Evolutionary conservation across 1,284 basidiomycete genomes (phyloP), one percentile per base, ranked within the genome.

Genomic region (Anthracocystis panici-leucophaei): DNA sequence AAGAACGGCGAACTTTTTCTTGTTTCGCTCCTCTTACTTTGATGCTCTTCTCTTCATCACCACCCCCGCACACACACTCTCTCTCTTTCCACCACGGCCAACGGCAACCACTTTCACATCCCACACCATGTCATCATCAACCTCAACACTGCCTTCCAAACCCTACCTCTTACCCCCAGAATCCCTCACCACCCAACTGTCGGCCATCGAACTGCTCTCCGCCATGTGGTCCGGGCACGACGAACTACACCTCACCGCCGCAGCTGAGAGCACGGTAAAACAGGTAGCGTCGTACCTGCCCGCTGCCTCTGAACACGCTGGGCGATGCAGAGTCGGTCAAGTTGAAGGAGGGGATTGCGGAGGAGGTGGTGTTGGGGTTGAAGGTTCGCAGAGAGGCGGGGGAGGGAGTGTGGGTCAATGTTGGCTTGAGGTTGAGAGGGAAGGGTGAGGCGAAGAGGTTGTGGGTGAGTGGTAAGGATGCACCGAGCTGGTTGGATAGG

Each of bases 181-280:
- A 31, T 38, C 54, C 2, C 62, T 80, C 9, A 33, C 45, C 14
- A 21, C 46, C 18, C 53, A 45, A 12, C 44, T 78, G 10, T 56
- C 54, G 2, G 53, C 75, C 1, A 57, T 78, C 60, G 72, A 80
- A 48, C 53, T 80, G 20, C 53, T 80, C 16, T 54, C 63, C 11
- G 71, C 78, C 45, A 80, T 80, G 78, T 80, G 78, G 78, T 55
- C 54, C 6, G 75, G 71, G 1, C 41, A 45, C 7, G 73, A 70
- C 45, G 75, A 77, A 41, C 52, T 80, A 0, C 16, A 21, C 5
- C 35, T 79, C 23, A 14, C 54, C 2, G 2, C 50, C 2, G 18
- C 33, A 3, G 70, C 68, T 16, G 68, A 74, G 20, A 11, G 6
- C 1, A 27, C 55, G 11, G 57, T 73, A 7, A 35, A 48, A 12